A percentile compares a stretch with the other conserved stretches of the same genome.
Evolutionary conservation across 331 rosid species (phyloP).

Genomic region (Quercus phellos): DNA sequence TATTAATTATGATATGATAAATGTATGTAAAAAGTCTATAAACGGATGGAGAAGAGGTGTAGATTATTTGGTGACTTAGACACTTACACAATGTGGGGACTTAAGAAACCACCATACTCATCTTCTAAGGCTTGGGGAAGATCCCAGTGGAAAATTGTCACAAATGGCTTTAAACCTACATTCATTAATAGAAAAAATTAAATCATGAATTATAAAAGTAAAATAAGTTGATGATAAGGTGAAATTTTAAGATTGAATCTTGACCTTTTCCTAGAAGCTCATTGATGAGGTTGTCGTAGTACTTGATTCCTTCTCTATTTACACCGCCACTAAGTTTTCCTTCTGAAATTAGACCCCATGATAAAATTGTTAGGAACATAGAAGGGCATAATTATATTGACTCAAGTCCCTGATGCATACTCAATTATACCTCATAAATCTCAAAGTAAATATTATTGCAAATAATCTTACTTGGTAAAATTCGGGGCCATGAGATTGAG

Average conservation of each 20-base stretch:
- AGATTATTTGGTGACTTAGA: neutral
- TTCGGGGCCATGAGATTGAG: slow-evolving; percentile 35
- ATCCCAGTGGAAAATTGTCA: slow-evolving; percentile 5
- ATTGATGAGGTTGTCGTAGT: slow-evolving; percentile 27
- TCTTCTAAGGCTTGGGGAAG: neutral
- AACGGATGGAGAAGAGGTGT: neutral
- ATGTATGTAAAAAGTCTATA: neutral
- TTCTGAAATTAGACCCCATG: neutral
- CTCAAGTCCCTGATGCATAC: neutral
- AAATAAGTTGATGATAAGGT: neutral
- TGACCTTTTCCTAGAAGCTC: neutral
- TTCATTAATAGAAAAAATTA: neutral
- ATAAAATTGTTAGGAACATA: neutral
- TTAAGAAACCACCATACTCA: neutral
- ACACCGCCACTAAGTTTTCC: neutral
- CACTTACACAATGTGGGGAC: neutral
- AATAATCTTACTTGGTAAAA: slow-evolving; percentile 25
- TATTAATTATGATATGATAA: slow-evolving; percentile 2
- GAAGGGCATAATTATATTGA: too few species aligned
- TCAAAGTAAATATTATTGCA: neutral
- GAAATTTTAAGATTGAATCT: neutral
- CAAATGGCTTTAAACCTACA: neutral
- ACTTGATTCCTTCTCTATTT: slow-evolving; percentile 2
- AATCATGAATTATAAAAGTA: neutral
- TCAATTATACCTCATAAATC: slow-evolving; percentile 14